Percentiles rank a stretch among this genome's conserved stretches.
Conservation (phyloP, 192 early-diverging fungal species). For the Linderina pennispora region DNA sequence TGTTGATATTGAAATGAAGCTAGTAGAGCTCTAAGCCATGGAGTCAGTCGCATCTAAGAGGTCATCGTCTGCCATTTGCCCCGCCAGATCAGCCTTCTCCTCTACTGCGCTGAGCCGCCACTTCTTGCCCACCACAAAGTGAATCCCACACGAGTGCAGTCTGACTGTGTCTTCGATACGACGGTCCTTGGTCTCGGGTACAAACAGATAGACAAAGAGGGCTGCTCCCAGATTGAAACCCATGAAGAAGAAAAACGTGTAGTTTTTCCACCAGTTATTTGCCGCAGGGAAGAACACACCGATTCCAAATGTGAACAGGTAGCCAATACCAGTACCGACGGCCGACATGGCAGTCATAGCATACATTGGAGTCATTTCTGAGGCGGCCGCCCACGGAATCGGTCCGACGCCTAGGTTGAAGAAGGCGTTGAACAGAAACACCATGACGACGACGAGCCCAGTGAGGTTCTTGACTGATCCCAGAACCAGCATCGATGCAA, state of each 20-base stretch:
- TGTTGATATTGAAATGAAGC: background rate
- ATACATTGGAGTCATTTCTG: conserved; percentile 73
- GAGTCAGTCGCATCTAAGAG: background rate
- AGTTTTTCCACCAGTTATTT: conserved; percentile 45
- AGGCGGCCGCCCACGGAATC: conserved; percentile 75
- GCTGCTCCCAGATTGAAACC: conserved; percentile 55
- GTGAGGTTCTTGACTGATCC: conserved; percentile 48
- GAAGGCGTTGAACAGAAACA: conserved; percentile 67
- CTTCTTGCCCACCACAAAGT: conserved; percentile 34
- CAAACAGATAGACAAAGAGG: conserved; percentile 57
- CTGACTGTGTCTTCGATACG: conserved; percentile 59
- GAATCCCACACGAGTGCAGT: conserved; percentile 41
- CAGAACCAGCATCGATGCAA: conserved; percentile 54
- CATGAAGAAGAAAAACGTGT: conserved; percentile 63
- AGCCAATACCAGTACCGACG: conserved; percentile 69
- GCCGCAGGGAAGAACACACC: conserved; percentile 56
- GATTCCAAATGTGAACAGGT: conserved; percentile 53
- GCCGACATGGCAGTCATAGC: conserved; percentile 64
- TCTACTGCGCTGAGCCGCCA: conserved; percentile 19
- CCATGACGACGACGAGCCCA: conserved; percentile 50
- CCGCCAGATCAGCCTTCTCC: conserved; percentile 9
- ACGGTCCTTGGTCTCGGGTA: conserved; percentile 78
- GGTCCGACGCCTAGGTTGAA: conserved; percentile 78
- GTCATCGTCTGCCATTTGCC: background rate
- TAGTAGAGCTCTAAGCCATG: background rate